Evolutionary conservation across 352 stramenopile genomes (phyloP).

Genomic region (Phytophthora brassicae): DNA sequence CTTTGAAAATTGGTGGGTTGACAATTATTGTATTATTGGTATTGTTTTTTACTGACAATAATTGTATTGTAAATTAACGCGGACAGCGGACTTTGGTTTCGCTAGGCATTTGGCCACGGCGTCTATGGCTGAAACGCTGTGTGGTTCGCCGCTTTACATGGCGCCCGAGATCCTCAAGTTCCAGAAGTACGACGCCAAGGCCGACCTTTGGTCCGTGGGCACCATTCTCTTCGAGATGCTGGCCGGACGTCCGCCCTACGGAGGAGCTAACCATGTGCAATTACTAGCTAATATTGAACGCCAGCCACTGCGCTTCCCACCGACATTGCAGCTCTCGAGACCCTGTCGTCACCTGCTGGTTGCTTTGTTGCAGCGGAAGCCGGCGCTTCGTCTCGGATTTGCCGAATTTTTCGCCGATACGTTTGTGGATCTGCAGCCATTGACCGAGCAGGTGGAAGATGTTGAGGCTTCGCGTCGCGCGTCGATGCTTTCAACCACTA

Average conservation of each 20-base stretch:
- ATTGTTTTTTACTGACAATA: not conserved
- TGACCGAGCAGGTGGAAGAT: constrained; percentile 24
- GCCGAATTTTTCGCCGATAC: constrained; percentile 88
- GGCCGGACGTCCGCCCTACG: constrained; percentile 91
- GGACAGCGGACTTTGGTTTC: constrained; percentile 97
- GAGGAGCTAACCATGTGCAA: constrained; percentile 94
- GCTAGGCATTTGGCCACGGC: constrained; percentile 91
- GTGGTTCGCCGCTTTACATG: constrained; percentile 97
- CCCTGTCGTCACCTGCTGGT: constrained; percentile 80
- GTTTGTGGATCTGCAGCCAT: constrained; percentile 49
- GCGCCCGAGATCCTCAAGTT: constrained; percentile 96
- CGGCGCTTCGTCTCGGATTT: constrained; percentile 86
- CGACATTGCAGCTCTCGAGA: constrained; percentile 74
- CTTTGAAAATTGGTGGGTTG: constrained; percentile 69
- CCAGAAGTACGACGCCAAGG: constrained; percentile 96
- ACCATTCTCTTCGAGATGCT: constrained; percentile 97
- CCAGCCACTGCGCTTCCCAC: constrained; percentile 87
- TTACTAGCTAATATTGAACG: constrained; percentile 93
- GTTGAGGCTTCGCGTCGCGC: constrained; percentile 18
- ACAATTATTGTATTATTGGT: constrained; percentile 3
- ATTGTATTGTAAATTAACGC: too few species aligned
- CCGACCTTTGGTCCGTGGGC: constrained; percentile 96
- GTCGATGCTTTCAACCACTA: constrained; percentile 24
- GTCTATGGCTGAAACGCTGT: constrained; percentile 95
- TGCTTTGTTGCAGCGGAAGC: constrained; percentile 86